phyloP scores from a whole-genome alignment of 2,329 filamentous ascomycete genomes.

The Aspergillus tamarii region DNA sequence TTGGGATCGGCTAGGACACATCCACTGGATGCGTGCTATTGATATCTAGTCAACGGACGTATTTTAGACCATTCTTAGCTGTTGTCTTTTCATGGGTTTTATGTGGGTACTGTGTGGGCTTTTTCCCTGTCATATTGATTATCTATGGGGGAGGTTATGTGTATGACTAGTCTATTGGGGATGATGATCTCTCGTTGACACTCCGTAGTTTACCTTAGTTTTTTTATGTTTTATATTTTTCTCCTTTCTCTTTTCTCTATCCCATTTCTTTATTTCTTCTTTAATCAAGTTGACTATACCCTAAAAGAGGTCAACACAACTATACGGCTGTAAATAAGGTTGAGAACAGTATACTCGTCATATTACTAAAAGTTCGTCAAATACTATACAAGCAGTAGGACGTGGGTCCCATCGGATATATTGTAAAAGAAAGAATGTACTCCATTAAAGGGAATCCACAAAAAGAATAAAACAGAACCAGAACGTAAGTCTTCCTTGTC shows the following conservation, averaged over 20 bases:
- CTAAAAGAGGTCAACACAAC: background rate
- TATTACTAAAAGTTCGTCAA: conserved; percentile 8
- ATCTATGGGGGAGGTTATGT: background rate
- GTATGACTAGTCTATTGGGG: background rate
- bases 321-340: background rate
- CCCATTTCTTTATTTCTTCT: background rate
- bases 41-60: too few species aligned
- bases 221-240: too few species aligned
- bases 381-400: conserved; percentile 17
- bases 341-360: background rate
- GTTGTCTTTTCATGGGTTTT: background rate
- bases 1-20: conserved; percentile 5
- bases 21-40: background rate
- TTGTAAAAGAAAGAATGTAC: conserved; percentile 30
- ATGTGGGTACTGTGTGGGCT: background rate
- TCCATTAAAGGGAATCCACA: conserved; percentile 30
- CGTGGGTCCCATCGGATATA: conserved; percentile 8
- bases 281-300: too few species aligned
- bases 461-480: conserved; percentile 18
- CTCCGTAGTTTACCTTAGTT: background rate
- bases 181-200: background rate
- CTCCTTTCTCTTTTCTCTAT: too few species aligned
- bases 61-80: background rate
- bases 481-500: conserved; percentile 13
- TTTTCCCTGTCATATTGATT: background rate